Conservation (phyloP, 179 eudicot species). For the Camellia oleifera region DNA sequence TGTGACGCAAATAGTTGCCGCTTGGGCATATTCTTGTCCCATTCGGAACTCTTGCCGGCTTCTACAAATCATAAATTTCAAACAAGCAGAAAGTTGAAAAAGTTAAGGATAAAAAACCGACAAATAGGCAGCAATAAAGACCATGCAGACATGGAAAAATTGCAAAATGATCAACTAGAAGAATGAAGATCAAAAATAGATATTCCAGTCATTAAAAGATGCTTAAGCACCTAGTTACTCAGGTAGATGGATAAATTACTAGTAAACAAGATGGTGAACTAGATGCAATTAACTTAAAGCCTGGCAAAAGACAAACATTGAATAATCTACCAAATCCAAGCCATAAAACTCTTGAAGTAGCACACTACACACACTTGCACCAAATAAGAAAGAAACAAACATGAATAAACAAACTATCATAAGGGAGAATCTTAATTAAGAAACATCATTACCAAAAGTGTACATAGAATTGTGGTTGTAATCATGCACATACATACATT, state of each 20-base stretch:
- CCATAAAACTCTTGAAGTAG: background rate
- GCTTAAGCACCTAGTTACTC: background rate
- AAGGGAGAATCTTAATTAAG: conserved; percentile 6
- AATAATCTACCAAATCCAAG: background rate
- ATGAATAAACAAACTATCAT: background rate
- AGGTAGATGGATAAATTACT: no score
- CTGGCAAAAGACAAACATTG: background rate
- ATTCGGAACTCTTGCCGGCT: background rate
- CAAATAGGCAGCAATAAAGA: background rate
- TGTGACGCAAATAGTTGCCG: no score
- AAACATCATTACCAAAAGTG: conserved; percentile 2
- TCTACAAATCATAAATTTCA: background rate
- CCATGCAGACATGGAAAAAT: background rate
- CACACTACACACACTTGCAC: background rate
- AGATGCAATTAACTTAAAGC: background rate
- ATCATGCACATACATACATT: background rate
- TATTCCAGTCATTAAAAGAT: background rate
- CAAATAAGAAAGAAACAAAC: background rate
- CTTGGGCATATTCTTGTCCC: no score
- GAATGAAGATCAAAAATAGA: background rate
- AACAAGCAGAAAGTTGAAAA: background rate
- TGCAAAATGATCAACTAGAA: background rate
- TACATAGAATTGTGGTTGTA: conserved; percentile 13
- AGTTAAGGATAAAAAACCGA: background rate
- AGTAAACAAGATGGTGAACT: background rate